Conservation (phyloP, 805 yeast species). For the Starmera dryadoides region DNA sequence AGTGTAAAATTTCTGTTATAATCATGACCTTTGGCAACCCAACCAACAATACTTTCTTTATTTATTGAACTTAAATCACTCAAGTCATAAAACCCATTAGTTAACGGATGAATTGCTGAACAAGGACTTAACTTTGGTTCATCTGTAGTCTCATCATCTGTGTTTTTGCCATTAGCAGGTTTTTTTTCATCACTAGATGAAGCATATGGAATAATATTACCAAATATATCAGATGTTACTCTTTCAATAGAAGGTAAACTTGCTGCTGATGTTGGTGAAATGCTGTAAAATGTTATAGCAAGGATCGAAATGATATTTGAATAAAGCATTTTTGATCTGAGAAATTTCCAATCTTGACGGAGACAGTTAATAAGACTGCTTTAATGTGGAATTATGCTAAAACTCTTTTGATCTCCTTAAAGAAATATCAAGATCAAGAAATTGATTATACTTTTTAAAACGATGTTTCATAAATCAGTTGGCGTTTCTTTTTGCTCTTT, state of each 20-base stretch:
- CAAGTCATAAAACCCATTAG: constrained; percentile 30
- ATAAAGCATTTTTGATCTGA: background rate
- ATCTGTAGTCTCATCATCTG: constrained; percentile 5
- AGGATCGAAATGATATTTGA: background rate
- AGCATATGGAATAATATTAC: background rate
- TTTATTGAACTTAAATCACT: constrained; percentile 21
- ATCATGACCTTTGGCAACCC: constrained; percentile 68
- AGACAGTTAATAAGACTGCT: no score
- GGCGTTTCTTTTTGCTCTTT: no score
- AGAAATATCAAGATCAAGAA: no score
- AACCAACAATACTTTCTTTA: constrained; percentile 29
- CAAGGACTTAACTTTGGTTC: constrained; percentile 26
- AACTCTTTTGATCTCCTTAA: no score
- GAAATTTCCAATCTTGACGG: no score
- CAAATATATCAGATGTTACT: background rate
- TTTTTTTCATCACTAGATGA: constrained; percentile 1
- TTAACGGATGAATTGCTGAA: constrained; percentile 33
- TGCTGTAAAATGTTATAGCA: background rate
- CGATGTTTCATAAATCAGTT: no score
- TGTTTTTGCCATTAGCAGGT: constrained; percentile 1
- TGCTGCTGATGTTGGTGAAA: background rate
- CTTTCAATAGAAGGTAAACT: background rate
- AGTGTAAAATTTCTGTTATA: constrained; percentile 66
- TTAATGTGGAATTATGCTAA: no score
- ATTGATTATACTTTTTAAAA: no score